Conservation (phyloP, 495 filamentous ascomycete genomes). For the Tuber umbilicatum region DNA sequence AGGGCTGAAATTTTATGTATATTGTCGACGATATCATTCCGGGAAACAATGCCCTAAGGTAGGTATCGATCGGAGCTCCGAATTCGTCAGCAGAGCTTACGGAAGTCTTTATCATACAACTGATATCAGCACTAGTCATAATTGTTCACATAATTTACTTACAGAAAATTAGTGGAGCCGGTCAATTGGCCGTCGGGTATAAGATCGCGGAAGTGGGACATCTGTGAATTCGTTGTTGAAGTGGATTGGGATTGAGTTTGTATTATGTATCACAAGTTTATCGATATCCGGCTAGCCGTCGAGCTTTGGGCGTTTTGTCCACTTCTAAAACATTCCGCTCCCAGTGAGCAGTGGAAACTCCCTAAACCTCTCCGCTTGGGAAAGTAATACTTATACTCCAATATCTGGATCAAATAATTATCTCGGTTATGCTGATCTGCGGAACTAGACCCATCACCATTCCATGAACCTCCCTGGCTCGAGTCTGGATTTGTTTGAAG, state of each 20-base stretch:
- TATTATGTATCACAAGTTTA: not conserved
- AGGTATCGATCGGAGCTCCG: not conserved
- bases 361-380: not conserved
- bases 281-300: not conserved
- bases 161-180: not conserved
- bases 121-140: not conserved
- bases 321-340: not conserved
- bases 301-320: not conserved
- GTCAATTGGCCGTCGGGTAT: not conserved
- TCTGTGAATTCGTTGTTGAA: not conserved
- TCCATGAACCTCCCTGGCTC: not conserved
- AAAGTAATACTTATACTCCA: not conserved
- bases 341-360: not conserved
- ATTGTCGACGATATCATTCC: not conserved
- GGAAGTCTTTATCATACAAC: not conserved
- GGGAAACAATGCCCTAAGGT: not conserved
- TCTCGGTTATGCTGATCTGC: not conserved
- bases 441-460: not conserved
- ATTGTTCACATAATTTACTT: not conserved
- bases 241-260: not conserved
- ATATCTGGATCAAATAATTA: not conserved
- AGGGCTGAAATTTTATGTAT: not conserved
- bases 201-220: not conserved
- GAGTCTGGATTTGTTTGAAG: too few species aligned
- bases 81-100: not conserved